phyloP scores from a whole-genome alignment of 495 filamentous ascomycete genomes.

The Trichoderma erinaceum region DNA sequence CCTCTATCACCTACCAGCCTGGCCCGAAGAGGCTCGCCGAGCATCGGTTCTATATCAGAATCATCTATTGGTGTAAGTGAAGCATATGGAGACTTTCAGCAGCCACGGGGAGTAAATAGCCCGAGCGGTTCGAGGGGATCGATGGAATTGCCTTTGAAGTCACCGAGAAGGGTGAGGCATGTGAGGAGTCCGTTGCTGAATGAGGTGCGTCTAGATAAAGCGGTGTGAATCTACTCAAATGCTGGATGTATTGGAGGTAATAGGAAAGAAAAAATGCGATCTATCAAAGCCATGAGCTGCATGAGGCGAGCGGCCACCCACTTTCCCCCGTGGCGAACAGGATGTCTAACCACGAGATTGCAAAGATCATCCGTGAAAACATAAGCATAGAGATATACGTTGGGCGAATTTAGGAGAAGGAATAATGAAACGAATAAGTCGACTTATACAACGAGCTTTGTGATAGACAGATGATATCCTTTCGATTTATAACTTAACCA shows the following conservation, averaged over 20 bases:
- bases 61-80: not conserved
- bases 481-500: not conserved
- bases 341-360: conserved; percentile 41
- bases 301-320: conserved; percentile 47
- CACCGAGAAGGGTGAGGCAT: conserved; percentile 16
- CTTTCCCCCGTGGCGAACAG: conserved; percentile 48
- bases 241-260: not conserved
- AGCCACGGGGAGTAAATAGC: not conserved
- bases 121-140: not conserved
- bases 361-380: conserved; percentile 39
- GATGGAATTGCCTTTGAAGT: conserved; percentile 15
- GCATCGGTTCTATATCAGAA: not conserved
- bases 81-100: not conserved
- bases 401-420: not conserved
- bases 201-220: conserved; percentile 24
- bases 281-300: conserved; percentile 42
- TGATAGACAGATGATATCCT: not conserved
- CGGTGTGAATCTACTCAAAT: not conserved
- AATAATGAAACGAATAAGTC: not conserved
- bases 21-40: not conserved
- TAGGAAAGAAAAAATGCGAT: not conserved
- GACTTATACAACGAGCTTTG: not conserved
- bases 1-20: not conserved
- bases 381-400: not conserved
- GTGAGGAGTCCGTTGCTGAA: conserved; percentile 18